phyloP scores from a whole-genome alignment of 2,329 filamentous ascomycete genomes.

The Lasiodiplodia theobromae region DNA sequence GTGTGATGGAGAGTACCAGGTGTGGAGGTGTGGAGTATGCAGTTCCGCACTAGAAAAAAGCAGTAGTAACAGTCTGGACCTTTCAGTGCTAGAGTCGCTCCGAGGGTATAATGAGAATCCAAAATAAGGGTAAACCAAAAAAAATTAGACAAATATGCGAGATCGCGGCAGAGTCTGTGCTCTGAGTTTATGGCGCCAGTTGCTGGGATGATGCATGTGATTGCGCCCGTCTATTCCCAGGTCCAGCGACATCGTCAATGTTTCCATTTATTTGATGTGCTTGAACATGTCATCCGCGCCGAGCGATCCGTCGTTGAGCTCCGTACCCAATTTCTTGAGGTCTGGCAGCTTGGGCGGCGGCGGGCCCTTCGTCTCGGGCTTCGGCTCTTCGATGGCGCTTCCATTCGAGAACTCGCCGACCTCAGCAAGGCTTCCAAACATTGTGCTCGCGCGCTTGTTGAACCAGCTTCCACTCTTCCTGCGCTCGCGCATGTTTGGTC shows the following conservation, averaged over 20 bases:
- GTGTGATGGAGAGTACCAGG: constrained; percentile 22
- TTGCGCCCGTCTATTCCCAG: neutral
- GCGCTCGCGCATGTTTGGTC: constrained; percentile 8
- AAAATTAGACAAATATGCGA: constrained; percentile 19
- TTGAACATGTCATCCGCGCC: constrained; percentile 30
- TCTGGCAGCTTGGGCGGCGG: constrained; percentile 50
- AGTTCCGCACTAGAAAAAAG: constrained; percentile 25
- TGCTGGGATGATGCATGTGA: neutral
- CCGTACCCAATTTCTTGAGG: constrained; percentile 42
- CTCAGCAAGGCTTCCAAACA: constrained; percentile 44
- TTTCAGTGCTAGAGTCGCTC: constrained; percentile 30
- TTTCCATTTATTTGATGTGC: constrained; percentile 29
- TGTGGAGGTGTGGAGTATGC: constrained; percentile 6
- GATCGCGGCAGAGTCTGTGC: neutral
- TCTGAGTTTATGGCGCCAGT: neutral
- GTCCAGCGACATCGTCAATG: neutral
- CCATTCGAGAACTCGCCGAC: constrained; percentile 31
- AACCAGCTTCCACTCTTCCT: constrained; percentile 51
- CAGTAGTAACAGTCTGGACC: constrained; percentile 29
- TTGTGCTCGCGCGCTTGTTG: constrained; percentile 47
- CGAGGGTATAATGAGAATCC: constrained; percentile 31
- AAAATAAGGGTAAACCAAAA: constrained; percentile 24
- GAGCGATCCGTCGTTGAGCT: constrained; percentile 21
- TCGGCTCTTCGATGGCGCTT: constrained; percentile 32
- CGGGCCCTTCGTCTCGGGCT: constrained; percentile 43